phyloP scores from a whole-genome alignment of 2,329 filamentous ascomycete species.

The Pyricularia grisea region DNA sequence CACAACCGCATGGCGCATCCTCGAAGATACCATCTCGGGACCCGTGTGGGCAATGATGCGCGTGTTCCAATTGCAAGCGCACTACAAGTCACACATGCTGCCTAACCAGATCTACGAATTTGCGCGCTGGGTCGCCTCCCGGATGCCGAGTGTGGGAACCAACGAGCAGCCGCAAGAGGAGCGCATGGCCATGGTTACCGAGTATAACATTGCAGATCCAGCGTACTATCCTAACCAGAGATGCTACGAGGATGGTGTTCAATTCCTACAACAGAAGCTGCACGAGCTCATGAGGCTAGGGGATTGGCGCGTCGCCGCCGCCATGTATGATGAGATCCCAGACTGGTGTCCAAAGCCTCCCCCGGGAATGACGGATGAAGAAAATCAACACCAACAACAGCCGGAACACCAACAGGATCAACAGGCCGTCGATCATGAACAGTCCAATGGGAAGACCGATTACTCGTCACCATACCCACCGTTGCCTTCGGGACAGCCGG shows the following conservation, averaged over 20 bases:
- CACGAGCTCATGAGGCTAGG: constrained; percentile 12
- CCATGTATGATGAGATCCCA: constrained; percentile 11
- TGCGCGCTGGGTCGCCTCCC: constrained; percentile 9
- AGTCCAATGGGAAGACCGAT: constrained; percentile 1
- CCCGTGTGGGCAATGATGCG: constrained; percentile 15
- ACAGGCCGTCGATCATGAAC: neutral
- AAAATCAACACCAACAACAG: constrained; percentile 2
- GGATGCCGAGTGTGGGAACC: constrained; percentile 8
- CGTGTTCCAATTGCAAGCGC: constrained; percentile 8
- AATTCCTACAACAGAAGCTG: constrained; percentile 9
- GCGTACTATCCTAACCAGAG: constrained; percentile 8
- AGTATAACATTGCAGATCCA: constrained; percentile 7
- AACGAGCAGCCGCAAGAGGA: constrained; percentile 9
- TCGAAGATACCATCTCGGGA: constrained; percentile 11
- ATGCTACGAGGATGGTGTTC: constrained; percentile 9
- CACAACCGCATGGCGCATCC: constrained; percentile 11
- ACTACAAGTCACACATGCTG: constrained; percentile 10
- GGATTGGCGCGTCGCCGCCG: constrained; percentile 10
- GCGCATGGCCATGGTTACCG: constrained; percentile 11
- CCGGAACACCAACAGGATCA: constrained; percentile 3
- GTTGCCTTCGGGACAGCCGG: neutral
- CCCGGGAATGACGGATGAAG: neutral
- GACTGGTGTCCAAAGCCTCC: constrained; percentile 10
- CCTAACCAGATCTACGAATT: constrained; percentile 11
- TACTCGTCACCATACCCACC: constrained; percentile 1